phyloP scores from a whole-genome alignment of 495 filamentous ascomycete genomes.

The Tuber indicum region DNA sequence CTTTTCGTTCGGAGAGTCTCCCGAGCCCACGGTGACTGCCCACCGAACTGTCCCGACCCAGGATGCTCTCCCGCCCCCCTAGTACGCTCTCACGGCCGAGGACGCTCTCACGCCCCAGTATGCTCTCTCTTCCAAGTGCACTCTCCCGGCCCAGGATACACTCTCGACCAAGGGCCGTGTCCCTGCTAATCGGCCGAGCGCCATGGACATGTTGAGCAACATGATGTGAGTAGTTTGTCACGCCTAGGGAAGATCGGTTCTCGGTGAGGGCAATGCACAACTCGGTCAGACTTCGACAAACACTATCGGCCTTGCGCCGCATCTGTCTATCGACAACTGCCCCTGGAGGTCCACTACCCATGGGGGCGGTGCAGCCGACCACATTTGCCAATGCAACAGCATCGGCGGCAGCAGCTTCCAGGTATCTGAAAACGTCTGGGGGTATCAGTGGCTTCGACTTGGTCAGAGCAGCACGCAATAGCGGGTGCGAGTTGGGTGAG shows the following conservation, averaged over 20 bases:
- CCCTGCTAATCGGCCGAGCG: slow-evolving; percentile 33
- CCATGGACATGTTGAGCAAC: slow-evolving; percentile 28
- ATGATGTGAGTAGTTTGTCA: slow-evolving; percentile 19
- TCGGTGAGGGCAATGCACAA: slow-evolving; percentile 80
- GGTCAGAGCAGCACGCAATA: slow-evolving; percentile 69
- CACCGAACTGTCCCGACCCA: slow-evolving; percentile 20
- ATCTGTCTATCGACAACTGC: slow-evolving; percentile 71
- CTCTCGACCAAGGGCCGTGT: slow-evolving; percentile 18
- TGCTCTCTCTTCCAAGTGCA: slow-evolving; percentile 18
- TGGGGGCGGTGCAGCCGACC: slow-evolving; percentile 59
- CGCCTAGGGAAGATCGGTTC: slow-evolving; percentile 16
- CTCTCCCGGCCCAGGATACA: slow-evolving; percentile 23
- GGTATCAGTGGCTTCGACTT: slow-evolving; percentile 64
- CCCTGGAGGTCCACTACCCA: slow-evolving; percentile 54
- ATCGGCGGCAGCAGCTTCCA: slow-evolving; percentile 76
- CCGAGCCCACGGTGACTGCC: slow-evolving; percentile 22
- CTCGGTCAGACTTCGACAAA: slow-evolving; percentile 89
- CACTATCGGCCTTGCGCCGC: slow-evolving; percentile 80
- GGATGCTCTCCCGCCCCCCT: slow-evolving; percentile 16
- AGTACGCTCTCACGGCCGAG: slow-evolving; percentile 18
- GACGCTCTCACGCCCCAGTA: slow-evolving; percentile 29
- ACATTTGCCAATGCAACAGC: slow-evolving; percentile 67
- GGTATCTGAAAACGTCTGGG: slow-evolving; percentile 66
- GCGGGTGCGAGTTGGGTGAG: slow-evolving; percentile 57
- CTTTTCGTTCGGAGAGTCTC: slow-evolving; percentile 34